A percentile compares a stretch with the other conserved stretches of the same genome.
phyloP scores from a whole-genome alignment of 352 stramenopile species.

The Aphanomyces euteiches region DNA sequence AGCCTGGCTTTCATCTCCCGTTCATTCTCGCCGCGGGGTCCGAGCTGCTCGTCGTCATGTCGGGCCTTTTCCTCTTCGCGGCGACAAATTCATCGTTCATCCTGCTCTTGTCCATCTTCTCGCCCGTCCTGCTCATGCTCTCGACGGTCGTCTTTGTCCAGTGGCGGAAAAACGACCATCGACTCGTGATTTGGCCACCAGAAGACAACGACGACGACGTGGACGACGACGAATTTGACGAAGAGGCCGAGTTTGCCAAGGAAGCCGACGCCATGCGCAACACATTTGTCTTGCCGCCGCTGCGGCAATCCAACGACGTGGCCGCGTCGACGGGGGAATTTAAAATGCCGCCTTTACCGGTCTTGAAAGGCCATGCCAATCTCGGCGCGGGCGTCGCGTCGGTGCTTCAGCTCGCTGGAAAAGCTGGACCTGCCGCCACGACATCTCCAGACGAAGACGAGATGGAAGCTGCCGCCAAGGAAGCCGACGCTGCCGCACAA shows the following conservation, averaged over 20 bases:
- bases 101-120: slow-evolving; percentile 69
- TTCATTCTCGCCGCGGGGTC: slow-evolving; percentile 76
- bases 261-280: slow-evolving; percentile 70
- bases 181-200: slow-evolving; percentile 73
- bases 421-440: not conserved
- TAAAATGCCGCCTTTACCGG: slow-evolving; percentile 74
- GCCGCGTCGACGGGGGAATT: slow-evolving; percentile 67
- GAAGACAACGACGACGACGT: slow-evolving; percentile 76
- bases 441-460: slow-evolving; percentile 3
- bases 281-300: slow-evolving; percentile 70
- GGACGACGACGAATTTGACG: slow-evolving; percentile 73
- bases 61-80: slow-evolving; percentile 73
- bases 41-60: slow-evolving; percentile 78
- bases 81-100: slow-evolving; percentile 75
- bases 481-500: slow-evolving; percentile 3
- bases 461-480: slow-evolving; percentile 18
- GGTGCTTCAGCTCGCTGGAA: slow-evolving; percentile 17
- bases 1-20: slow-evolving; percentile 54
- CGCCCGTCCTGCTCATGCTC: slow-evolving; percentile 71
- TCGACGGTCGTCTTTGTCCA: slow-evolving; percentile 67
- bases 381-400: slow-evolving; percentile 25
- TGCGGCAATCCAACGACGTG: slow-evolving; percentile 57
- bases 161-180: slow-evolving; percentile 80
- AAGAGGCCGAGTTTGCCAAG: slow-evolving; percentile 63
- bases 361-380: slow-evolving; percentile 40